Base-by-base conservation (phyloP, 495 filamentous ascomycete genomes). In the Saxispiralis lemnorum region DNA sequence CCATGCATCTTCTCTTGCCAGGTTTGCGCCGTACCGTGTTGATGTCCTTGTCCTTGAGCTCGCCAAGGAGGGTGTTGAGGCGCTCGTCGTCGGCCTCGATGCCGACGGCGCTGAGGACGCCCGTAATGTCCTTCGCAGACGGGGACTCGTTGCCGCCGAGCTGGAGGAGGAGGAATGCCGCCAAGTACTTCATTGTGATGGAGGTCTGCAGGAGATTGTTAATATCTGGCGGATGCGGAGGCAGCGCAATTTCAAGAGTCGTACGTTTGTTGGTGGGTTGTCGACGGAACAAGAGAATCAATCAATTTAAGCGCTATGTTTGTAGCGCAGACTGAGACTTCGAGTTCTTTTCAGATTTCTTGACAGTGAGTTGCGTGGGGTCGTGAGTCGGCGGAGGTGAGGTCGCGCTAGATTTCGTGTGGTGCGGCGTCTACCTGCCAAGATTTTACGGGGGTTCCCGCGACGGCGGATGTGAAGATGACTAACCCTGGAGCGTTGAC, bases 161-260 rank as follows among this genome's bases (percentile, higher is more conserved):
- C 71, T 69, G 69, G 66, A 95, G 79, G 63, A 97, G 89, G 58
- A 97, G 83, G 78, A 93, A 97, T 61, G 89, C 87, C 63, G 89
- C 92, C 70, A 97, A 81, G 70, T 96, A 79, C 87, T 96, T 97
- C 89, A 97, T 97, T 83, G 78, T 88, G 69, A 66, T 48, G 43
- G 56, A 39, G 59, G 47, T 49, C 24, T 28, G 24, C 24, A 28
- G 24, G 24, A 9, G 17, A 35, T 3, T 16, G 20, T 11, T 5
- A 32, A 15, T 19, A 18, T 16, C 7, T 39, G 35, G 13, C 14
- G 19, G 43, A 33, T 31, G 18, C 5, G 10, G 37, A 11, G 14
- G 7, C 31, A 30, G 14, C 41, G 42, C 21, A 14, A 15, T 10
- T n/a, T 37, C 35, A 3, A n/a, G 11, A 7, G 12, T 31, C 36